Evolutionary conservation across 1,284 basidiomycete species (phyloP), one percentile per base, ranked within the genome.

Genomic region (Papiliotrema terrestris): DNA sequence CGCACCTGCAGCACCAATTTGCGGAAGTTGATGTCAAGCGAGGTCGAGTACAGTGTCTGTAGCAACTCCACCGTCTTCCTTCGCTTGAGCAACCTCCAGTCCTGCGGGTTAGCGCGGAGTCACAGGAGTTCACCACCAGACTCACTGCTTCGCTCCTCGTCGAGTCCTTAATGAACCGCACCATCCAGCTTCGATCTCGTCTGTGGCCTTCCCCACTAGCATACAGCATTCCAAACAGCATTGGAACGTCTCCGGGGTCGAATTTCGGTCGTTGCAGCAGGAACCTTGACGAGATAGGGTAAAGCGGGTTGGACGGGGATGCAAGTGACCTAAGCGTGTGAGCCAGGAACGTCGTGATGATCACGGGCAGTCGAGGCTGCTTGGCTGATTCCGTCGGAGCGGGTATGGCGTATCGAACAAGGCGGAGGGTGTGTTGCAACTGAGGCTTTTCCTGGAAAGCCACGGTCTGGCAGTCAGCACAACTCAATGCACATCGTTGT

Each of bases 51-150:
- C 49, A 94, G 71, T 61, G 88, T 90, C 0, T 88, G 86, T 2
- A 96, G 75, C 29, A 95, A 78, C 58, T 91, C 88, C 87, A 90
- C 93, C 0, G 89, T 91, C 69, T 92, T 89, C 29, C 93, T 77
- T 44, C 90, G 80, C 65, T 85, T 86, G 56, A 94, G 77, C 1
- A 92, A 82, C 36, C 80, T 81, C 91, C 92, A 95, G 65, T 96
- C 93, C 52, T 83, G 81, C 29, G 3, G 13, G 25, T 49, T 5
- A 20, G 45, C 52, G 32, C 46, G 51, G 19, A 6, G 23, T 2
- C 35, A 19, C 39, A 15, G 1, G 20, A 37, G 4, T 9, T 20
- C 23, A 42, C 22, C 8, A 17, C 14, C 8, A 14, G 19, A 68
- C 73, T 67, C 36, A 77, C 75, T 22, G 77, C 72, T 25, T 78